These are phyloP conservation scores for Talaromyces albobiverticillius DNA, from an alignment of 2,329 filamentous ascomycete genomes.

Conservation along the genomic window DNA sequence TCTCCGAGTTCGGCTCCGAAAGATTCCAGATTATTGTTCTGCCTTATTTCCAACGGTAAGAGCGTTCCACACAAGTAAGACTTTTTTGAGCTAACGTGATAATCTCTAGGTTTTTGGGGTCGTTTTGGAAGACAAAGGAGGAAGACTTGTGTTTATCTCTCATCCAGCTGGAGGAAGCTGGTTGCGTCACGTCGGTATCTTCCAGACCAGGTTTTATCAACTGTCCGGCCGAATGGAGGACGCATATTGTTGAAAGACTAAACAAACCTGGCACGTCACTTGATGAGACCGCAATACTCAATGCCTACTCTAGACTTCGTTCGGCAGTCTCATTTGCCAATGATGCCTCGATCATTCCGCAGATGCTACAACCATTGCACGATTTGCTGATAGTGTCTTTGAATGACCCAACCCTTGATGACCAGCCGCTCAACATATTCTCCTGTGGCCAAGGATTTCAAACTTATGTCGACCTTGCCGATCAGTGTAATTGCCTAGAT, in stretches of 20 bases:
- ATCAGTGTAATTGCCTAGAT: conserved; percentile 58
- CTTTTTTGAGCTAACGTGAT: not conserved
- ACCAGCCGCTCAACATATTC: conserved; percentile 66
- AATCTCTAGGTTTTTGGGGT: conserved; percentile 64
- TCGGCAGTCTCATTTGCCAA: conserved; percentile 55
- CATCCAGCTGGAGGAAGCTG: conserved; percentile 54
- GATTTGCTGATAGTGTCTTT: conserved; percentile 65
- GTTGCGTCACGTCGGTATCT: conserved; percentile 52
- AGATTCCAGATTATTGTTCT: conserved; percentile 78
- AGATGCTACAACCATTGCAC: conserved; percentile 64
- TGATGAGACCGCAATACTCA: conserved; percentile 65
- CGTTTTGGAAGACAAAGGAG: conserved; percentile 68
- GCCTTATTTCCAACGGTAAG: conserved; percentile 73
- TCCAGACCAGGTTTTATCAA: conserved; percentile 37
- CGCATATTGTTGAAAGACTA: conserved; percentile 69
- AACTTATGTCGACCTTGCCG: conserved; percentile 66
- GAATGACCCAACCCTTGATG: conserved; percentile 57
- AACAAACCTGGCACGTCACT: conserved; percentile 46
- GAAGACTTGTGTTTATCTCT: conserved; percentile 67
- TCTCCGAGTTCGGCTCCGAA: conserved; percentile 68
- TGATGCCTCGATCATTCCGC: conserved; percentile 64
- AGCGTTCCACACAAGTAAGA: not conserved
- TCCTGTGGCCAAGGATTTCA: conserved; percentile 73
- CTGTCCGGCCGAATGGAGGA: conserved; percentile 59
- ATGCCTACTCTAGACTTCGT: conserved; percentile 63